Evolutionary conservation across 495 filamentous ascomycete species (phyloP).

Genomic region (Penicillium fimorum): DNA sequence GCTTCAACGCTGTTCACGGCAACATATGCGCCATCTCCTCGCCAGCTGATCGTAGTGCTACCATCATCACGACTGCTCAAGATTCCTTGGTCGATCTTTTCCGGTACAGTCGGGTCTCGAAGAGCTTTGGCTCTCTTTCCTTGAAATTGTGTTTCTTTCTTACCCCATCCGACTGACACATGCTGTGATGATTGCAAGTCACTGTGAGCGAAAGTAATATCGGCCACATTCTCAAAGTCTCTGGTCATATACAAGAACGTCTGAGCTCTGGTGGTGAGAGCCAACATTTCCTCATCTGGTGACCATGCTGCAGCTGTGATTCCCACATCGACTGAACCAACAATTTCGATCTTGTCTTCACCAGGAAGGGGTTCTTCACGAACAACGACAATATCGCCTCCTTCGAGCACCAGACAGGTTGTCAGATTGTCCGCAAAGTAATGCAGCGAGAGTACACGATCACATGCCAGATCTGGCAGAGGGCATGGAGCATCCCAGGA

Average conservation of each 20-base stretch:
- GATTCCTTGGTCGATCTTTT: slow-evolving; percentile 82
- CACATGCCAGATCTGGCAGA: slow-evolving; percentile 63
- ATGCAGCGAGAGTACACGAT: slow-evolving; percentile 73
- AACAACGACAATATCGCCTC: slow-evolving; percentile 85
- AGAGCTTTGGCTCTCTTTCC: slow-evolving; percentile 88
- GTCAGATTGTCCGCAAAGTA: slow-evolving; percentile 77
- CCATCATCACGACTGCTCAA: slow-evolving; percentile 70
- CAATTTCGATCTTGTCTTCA: slow-evolving; percentile 82
- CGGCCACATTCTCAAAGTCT: slow-evolving; percentile 77
- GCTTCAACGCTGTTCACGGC: slow-evolving; percentile 76
- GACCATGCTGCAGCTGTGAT: slow-evolving; percentile 92
- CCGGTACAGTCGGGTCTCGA: slow-evolving; percentile 89
- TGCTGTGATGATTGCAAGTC: slow-evolving; percentile 89
- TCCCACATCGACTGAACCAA: slow-evolving; percentile 88
- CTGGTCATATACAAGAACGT: slow-evolving; percentile 92
- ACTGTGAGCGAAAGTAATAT: slow-evolving; percentile 64
- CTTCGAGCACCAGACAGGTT: slow-evolving; percentile 78
- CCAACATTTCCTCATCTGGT: slow-evolving; percentile 87
- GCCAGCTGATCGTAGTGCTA: slow-evolving; percentile 76
- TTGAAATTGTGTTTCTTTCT: slow-evolving; percentile 96
- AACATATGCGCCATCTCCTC: slow-evolving; percentile 90
- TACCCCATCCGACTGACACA: slow-evolving; percentile 98
- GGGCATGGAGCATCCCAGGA: slow-evolving; percentile 84
- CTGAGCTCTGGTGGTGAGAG: slow-evolving; percentile 71
- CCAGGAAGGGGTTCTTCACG: slow-evolving; percentile 68